Percentiles rank a stretch among this genome's conserved stretches.
Conservation (phyloP, 768 basidiomycete species). For the Neoboletus magnificus region DNA sequence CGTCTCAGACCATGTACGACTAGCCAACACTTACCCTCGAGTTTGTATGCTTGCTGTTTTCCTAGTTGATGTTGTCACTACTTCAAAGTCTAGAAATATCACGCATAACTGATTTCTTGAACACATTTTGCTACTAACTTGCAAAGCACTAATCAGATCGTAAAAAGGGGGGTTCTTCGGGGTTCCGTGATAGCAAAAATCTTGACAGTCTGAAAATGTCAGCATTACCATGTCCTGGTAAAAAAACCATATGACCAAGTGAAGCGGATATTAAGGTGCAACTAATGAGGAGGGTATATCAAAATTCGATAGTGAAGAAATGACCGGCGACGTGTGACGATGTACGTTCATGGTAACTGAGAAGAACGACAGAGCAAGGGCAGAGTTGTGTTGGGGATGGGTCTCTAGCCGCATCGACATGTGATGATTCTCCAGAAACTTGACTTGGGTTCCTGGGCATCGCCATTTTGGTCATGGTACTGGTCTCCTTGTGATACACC, state of each 20-base stretch:
- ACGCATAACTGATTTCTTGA: conserved; percentile 11
- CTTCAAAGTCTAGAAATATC: background rate
- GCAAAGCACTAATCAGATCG: conserved; percentile 33
- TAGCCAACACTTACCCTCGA: background rate
- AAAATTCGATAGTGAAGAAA: conserved; percentile 36
- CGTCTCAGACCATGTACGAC: background rate
- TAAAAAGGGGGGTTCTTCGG: conserved; percentile 19
- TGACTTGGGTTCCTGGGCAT: conserved; percentile 50
- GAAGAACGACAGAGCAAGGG: conserved; percentile 15
- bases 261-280: conserved; percentile 36
- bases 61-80: background rate
- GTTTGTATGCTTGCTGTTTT: background rate
- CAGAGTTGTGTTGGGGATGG: conserved; percentile 11
- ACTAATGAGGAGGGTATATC: conserved; percentile 35
- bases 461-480: conserved; percentile 54
- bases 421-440: conserved; percentile 68
- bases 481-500: conserved; percentile 61
- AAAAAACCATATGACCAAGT: conserved; percentile 32
- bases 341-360: conserved; percentile 28
- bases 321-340: conserved; percentile 31
- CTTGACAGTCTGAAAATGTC: conserved; percentile 22
- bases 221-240: conserved; percentile 28
- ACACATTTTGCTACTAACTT: conserved; percentile 22
- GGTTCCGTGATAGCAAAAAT: conserved; percentile 27
- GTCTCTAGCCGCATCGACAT: conserved; percentile 65